Base-by-base conservation (phyloP, 1,139 yeast species). In the Spathaspora sp. region DNA sequence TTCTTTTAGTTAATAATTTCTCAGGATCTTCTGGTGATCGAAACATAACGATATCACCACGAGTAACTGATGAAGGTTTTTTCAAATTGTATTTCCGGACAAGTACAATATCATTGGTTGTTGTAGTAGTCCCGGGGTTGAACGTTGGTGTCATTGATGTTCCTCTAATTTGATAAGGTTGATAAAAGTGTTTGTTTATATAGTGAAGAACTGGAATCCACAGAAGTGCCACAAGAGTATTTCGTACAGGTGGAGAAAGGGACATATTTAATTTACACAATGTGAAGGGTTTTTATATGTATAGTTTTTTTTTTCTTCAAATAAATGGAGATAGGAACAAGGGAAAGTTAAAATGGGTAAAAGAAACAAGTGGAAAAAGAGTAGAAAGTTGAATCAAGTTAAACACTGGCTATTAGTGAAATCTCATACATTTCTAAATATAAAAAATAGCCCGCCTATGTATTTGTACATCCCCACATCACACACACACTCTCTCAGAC, bases 61-160 rank as follows among this genome's bases (percentile, higher is more conserved):
- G 65, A 10, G 70, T 56, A 34, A 85, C 61, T 31, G 75, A 68
- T 17, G 69, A 63, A 1, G 82, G 74, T 38, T 68, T 64, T 44
- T 77, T 74, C 24, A 81, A 65, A 26, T 80, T 78, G 65, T 71
- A 82, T 60, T 87, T 89, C 75, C 86, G 81, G 13, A 91, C 72
- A 7, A 89, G 56, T 1, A 87, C 90, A 63, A 87, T 76, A 61
- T 90, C 97, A 23, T 77, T 70, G 15, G 75, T 64, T 17, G 78
- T 71, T 41, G 82, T 76, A 9, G 59, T 54, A 2, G 68, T 63
- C 10, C 72, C 76, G 0, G 96, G 95, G 61, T 91, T 91, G 59
- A 91, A 78, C 0, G 96, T 81, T 1, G 98, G 98, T 43, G 88
- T 76, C 98, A 91, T 91, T 16, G 96, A 89, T 37, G 78, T 65